Evolutionary conservation across 805 yeast genomes (phyloP).

Genomic region (Maudiozyma serrabonitensis): DNA sequence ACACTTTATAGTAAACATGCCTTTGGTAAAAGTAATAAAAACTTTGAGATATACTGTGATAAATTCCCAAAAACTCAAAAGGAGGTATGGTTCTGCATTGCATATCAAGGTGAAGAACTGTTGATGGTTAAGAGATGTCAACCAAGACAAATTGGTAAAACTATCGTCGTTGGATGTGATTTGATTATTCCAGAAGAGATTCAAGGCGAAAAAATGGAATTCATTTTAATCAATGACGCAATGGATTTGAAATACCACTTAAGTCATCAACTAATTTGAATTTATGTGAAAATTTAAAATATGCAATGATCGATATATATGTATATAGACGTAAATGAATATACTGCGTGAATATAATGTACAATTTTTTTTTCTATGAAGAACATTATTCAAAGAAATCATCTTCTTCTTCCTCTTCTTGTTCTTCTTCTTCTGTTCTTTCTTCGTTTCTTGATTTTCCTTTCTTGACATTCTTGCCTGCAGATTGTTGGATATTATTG

Average conservation of each 20-base stretch:
- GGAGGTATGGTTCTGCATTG: slow-evolving; percentile 85
- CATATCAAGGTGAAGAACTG: slow-evolving; percentile 43
- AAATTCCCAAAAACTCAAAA: slow-evolving; percentile 83
- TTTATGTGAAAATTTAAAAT: too few species aligned
- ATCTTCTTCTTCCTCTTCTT: slow-evolving; percentile 31
- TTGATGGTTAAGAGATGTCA: slow-evolving; percentile 66
- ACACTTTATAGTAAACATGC: slow-evolving; percentile 43
- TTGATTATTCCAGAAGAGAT: slow-evolving; percentile 43
- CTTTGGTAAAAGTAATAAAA: slow-evolving; percentile 38
- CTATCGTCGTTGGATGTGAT: slow-evolving; percentile 30
- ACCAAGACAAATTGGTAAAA: slow-evolving; percentile 35
- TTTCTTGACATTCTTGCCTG: slow-evolving; percentile 2
- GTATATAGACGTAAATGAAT: background rate
- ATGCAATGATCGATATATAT: background rate
- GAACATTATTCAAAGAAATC: slow-evolving; percentile 35
- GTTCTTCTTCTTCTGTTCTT: slow-evolving; percentile 12
- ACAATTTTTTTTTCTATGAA: background rate
- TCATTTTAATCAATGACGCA: slow-evolving; percentile 57
- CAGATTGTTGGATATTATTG: slow-evolving; percentile 3
- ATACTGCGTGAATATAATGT: background rate
- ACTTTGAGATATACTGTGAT: slow-evolving; percentile 64
- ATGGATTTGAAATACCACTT: slow-evolving; percentile 41
- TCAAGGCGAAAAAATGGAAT: slow-evolving; percentile 35
- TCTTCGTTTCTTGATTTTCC: slow-evolving; percentile 14
- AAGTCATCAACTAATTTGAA: slow-evolving; percentile 11